Base-by-base conservation (phyloP, 495 filamentous ascomycete species). In the Podospora bellae-mahoneyi region DNA sequence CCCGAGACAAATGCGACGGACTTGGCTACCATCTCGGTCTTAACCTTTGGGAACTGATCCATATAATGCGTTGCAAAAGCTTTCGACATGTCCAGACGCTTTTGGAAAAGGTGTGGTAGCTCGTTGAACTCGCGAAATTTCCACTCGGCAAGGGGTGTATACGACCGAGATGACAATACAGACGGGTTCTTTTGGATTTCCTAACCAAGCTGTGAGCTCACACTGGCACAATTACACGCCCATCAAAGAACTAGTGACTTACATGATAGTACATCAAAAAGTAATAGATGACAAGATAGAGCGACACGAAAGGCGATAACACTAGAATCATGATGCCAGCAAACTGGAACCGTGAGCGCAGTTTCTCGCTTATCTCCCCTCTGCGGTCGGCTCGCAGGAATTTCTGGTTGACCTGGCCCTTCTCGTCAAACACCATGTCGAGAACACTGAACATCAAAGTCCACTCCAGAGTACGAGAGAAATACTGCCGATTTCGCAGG, bases 51-150 rank as follows among this genome's bases (percentile, higher is more conserved):
- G 67, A 99, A 99, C 67, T 97, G 95, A 62, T 97, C 92, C 32
- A 98, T 85, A 73, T 99, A 99, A 53, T 91, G 89, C 60, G 89
- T 91, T 2, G 95, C 95, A 74, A 90, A 97, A 0, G 94, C 94
- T 72, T 94, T 92, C 5, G 96, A 97, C 91, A 97, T 95, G 71
- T 97, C 92, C 64, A 91, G 84, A 15, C 95, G 88, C 66, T 92
- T 90, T 69, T 92, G 85, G 73, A 97, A 99, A 1, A 98, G 81
- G 80, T 98, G 95, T 70, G 88, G 89, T 0, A 99, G 86, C 76
- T 99, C 95, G 72, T 99, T 99, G 83, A 98, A 98, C 77, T 98
- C 94, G 62, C 95, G 90, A 68, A 98, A 97, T 73, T 97, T 97
- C 96, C 95, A 98, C 76, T 96, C 91, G 2, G 96, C 95, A 61